Base-by-base conservation (phyloP, 805 yeast genomes). In the Monosporozyma aerobia region DNA sequence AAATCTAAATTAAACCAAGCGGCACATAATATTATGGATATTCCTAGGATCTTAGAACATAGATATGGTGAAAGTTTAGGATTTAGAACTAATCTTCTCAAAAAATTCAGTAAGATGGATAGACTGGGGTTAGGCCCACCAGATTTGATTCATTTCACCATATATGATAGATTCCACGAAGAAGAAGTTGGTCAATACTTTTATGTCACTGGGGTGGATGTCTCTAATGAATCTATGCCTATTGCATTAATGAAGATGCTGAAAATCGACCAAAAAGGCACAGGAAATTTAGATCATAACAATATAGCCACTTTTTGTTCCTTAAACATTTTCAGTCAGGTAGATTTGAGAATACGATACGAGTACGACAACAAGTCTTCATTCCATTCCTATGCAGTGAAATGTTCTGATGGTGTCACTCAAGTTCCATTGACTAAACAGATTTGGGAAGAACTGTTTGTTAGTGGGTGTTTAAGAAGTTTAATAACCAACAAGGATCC, bases 291-390 rank as follows among this genome's bases (percentile, higher is more conserved):
- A 16, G 64, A 63, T 9, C 47, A 39, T 25, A 64, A 62, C 41
- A 63, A 60, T 37, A 63, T 65, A 23, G 64, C 69, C 23, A 82
- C 88, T 0, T 81, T 75, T 57, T 84, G 89, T 65, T 69, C 82
- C 14, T 88, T 82, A 71, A 90, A 94, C 67, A 76, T 84, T 19
- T 87, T 94, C 61, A 72, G 81, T 40, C 77, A 77, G 52, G 77
- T 84, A 5, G 99, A 92, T 65, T 70, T 90, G 41, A 74, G 97
- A 22, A 80, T 89, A 59, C 65, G 81, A 61, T 77, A 79, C 10
- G 67, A 68, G 16, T 52, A 69, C 0, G 66, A 70, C 4, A 64
- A 29, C 4, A 64, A 29, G 10, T 45, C 63, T 3, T 53, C 61
- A 56, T 73, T 51, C 49, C 72, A 61, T 57, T 48, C 69, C 2